Evolutionary conservation across 2,329 filamentous ascomycete genomes (phyloP).

Genomic region (Rhynchosporium graminicola): DNA sequence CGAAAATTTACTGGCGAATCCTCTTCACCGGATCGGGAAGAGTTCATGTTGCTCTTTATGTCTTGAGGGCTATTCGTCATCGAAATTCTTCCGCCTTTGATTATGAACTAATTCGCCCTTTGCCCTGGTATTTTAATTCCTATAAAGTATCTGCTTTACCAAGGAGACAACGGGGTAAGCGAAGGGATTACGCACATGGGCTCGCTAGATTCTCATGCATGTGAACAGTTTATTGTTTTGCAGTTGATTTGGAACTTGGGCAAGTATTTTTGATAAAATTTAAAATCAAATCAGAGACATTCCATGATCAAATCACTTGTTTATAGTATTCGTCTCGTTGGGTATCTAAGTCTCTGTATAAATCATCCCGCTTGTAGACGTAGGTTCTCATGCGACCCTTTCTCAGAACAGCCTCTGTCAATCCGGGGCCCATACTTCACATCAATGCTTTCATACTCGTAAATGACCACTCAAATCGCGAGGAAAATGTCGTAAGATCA

Average conservation of each 20-base stretch:
- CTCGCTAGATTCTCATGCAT: background rate
- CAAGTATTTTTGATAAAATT: too few relatives aligned
- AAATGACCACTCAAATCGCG: background rate
- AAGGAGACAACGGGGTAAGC: background rate
- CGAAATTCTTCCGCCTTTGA: too few relatives aligned
- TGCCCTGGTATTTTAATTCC: too few relatives aligned
- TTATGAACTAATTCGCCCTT: too few relatives aligned
- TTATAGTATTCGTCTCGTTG: too few relatives aligned
- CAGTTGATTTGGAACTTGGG: background rate
- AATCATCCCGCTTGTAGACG: too few relatives aligned
- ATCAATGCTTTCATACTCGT: background rate
- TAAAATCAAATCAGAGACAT: background rate
- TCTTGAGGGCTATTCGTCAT: too few relatives aligned
- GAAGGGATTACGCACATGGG: background rate
- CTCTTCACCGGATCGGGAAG: background rate
- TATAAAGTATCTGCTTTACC: background rate
- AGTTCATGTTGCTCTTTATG: too few relatives aligned
- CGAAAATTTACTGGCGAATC: background rate
- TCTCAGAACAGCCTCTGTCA: too few relatives aligned
- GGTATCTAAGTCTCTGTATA: too few relatives aligned
- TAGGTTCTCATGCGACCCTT: too few relatives aligned
- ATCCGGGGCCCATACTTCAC: background rate
- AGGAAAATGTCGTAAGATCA: background rate
- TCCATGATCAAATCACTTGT: too few relatives aligned
- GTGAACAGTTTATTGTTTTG: background rate